phyloP scores from a whole-genome alignment of 495 filamentous ascomycete genomes.

The Daldinia childiae region DNA sequence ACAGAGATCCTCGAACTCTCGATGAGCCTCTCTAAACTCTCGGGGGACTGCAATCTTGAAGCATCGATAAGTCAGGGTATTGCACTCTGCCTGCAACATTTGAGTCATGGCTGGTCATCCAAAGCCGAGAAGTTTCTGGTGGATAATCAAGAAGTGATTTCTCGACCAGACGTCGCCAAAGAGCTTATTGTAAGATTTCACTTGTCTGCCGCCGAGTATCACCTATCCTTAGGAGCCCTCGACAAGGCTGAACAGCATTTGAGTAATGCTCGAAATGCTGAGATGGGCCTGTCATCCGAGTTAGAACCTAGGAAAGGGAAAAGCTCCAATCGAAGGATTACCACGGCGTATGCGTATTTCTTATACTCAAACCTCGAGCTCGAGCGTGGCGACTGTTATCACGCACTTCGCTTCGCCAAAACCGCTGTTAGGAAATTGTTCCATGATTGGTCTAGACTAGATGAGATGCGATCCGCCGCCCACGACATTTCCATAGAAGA shows the following conservation, averaged over 20 bases:
- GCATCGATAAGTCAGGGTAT: slow-evolving; percentile 67
- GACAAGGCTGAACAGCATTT: slow-evolving; percentile 63
- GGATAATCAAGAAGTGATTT: slow-evolving; percentile 60
- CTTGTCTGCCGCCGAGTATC: slow-evolving; percentile 77
- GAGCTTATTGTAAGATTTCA: slow-evolving; percentile 65
- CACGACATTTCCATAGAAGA: slow-evolving; percentile 46
- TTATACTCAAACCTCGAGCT: slow-evolving; percentile 71
- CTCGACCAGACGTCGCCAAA: slow-evolving; percentile 29
- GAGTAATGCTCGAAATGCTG: slow-evolving; percentile 48
- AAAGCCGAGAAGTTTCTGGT: slow-evolving; percentile 74
- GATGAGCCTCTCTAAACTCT: slow-evolving; percentile 64
- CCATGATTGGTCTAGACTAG: slow-evolving; percentile 75
- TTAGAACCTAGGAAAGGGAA: slow-evolving; percentile 31
- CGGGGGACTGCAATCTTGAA: slow-evolving; percentile 60
- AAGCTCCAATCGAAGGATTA: slow-evolving; percentile 49
- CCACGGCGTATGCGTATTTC: slow-evolving; percentile 62
- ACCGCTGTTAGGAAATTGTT: slow-evolving; percentile 71
- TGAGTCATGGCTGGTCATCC: slow-evolving; percentile 77
- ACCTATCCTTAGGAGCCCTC: slow-evolving; percentile 71
- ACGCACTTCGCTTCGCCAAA: slow-evolving; percentile 73
- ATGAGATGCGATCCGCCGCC: slow-evolving; percentile 51
- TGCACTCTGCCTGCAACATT: slow-evolving; percentile 73
- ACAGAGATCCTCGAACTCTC: slow-evolving; percentile 58
- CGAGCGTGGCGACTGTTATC: slow-evolving; percentile 68
- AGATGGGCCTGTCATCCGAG: slow-evolving; percentile 26